Percentiles rank a stretch among this genome's conserved stretches.
These are phyloP conservation scores for Myochromella boudieri DNA, from an alignment of 768 basidiomycete species.

Conservation along the genomic window DNA sequence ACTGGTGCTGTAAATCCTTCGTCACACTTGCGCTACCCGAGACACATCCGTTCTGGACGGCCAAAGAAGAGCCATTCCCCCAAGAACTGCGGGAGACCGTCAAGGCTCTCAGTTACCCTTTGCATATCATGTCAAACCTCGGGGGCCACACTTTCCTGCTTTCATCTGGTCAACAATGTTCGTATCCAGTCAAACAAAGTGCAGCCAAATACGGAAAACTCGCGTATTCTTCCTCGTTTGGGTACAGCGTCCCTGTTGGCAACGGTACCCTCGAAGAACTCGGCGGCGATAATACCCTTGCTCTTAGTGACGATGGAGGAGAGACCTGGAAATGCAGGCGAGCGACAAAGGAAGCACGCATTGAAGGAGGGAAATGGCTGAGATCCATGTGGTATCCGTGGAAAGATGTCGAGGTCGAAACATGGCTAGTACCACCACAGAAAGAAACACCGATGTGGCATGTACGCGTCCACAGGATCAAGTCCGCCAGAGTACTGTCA, in stretches of 20 bases:
- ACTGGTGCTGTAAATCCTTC: slow-evolving; percentile 84
- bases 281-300: slow-evolving; percentile 69
- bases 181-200: slow-evolving; percentile 76
- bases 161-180: slow-evolving; percentile 77
- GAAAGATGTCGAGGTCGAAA: slow-evolving; percentile 71
- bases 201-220: slow-evolving; percentile 81
- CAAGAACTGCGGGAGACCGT: slow-evolving; percentile 40
- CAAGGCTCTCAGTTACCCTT: slow-evolving; percentile 57
- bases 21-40: slow-evolving; percentile 62
- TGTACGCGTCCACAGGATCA: slow-evolving; percentile 64
- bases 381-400: slow-evolving; percentile 76
- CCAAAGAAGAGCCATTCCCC: slow-evolving; percentile 68
- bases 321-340: slow-evolving; percentile 74
- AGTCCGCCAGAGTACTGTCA: slow-evolving; percentile 45
- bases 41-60: slow-evolving; percentile 71
- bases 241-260: slow-evolving; percentile 72
- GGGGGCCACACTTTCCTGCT: slow-evolving; percentile 70
- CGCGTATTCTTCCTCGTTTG: slow-evolving; percentile 76
- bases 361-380: slow-evolving; percentile 55
- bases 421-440: slow-evolving; percentile 70
- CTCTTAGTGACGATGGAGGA: slow-evolving; percentile 67
- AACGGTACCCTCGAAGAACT: slow-evolving; percentile 69
- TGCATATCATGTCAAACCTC: slow-evolving; percentile 65
- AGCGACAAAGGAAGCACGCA: slow-evolving; percentile 58
- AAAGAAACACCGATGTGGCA: slow-evolving; percentile 63